Evolutionary conservation across 2,329 filamentous ascomycete species (phyloP).

Genomic region (Aspergillus fischeri): DNA sequence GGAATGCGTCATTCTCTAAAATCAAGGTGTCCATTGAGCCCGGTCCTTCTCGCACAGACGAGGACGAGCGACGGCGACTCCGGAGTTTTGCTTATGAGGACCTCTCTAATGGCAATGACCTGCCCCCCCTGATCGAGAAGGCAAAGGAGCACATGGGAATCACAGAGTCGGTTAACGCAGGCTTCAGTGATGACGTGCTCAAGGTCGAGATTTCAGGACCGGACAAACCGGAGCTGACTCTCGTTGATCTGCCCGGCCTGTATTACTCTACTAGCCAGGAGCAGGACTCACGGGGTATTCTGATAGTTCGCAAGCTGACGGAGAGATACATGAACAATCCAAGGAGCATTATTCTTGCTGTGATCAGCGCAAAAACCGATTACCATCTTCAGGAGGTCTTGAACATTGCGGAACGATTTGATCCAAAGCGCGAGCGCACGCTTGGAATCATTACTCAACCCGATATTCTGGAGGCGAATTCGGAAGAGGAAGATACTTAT

Average conservation of each 20-base stretch:
- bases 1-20: constrained; percentile 27
- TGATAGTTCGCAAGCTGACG: constrained; percentile 47
- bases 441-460: constrained; percentile 49
- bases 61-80: constrained; percentile 1
- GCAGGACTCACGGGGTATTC: constrained; percentile 50
- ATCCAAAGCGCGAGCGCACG: constrained; percentile 28
- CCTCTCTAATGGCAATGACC: constrained; percentile 17
- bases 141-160: constrained; percentile 51
- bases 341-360: constrained; percentile 58
- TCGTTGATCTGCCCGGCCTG: constrained; percentile 60
- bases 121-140: constrained; percentile 49
- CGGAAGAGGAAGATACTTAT: constrained; percentile 33
- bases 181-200: constrained; percentile 46
- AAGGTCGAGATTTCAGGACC: constrained; percentile 58
- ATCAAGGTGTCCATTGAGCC: constrained; percentile 46
- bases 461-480: constrained; percentile 35
- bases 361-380: constrained; percentile 49
- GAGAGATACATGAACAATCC: constrained; percentile 54
- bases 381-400: constrained; percentile 57
- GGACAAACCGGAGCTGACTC: constrained; percentile 56
- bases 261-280: constrained; percentile 52
- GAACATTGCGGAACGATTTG: constrained; percentile 40
- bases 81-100: constrained; percentile 8
- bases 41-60: constrained; percentile 16
- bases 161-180: constrained; percentile 13